Conservation (phyloP, 352 stramenopile genomes). For the Pythium utonaiense region DNA sequence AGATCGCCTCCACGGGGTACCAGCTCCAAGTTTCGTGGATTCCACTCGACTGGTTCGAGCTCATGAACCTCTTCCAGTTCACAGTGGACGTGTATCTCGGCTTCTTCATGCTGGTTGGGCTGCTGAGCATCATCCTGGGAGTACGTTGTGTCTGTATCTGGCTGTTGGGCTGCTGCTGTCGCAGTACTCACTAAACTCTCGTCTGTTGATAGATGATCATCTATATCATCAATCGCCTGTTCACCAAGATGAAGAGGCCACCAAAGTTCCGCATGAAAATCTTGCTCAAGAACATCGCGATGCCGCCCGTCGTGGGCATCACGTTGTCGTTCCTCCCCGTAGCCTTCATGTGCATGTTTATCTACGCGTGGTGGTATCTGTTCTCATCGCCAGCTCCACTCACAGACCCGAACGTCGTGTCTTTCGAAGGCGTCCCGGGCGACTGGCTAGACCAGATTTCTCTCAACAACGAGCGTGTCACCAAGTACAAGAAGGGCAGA, state of each 20-base stretch:
- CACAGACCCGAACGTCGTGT: slow-evolving; percentile 44
- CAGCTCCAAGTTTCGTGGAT: slow-evolving; percentile 87
- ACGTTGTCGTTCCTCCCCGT: slow-evolving; percentile 63
- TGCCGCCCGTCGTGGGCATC: slow-evolving; percentile 81
- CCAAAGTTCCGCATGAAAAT: slow-evolving; percentile 91
- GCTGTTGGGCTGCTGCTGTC: background rate
- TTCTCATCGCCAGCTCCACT: slow-evolving; percentile 48
- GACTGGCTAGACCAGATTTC: slow-evolving; percentile 89
- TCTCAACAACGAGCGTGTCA: slow-evolving; percentile 69
- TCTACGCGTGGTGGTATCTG: slow-evolving; percentile 83
- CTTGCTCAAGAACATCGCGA: slow-evolving; percentile 88
- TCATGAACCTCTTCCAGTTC: slow-evolving; percentile 97
- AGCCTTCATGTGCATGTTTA: slow-evolving; percentile 42
- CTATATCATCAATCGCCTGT: slow-evolving; percentile 92
- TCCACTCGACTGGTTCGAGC: slow-evolving; percentile 90
- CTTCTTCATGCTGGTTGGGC: slow-evolving; percentile 91
- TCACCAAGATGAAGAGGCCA: slow-evolving; percentile 95
- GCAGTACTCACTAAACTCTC: background rate
- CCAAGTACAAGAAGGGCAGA: slow-evolving; percentile 83
- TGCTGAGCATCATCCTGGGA: slow-evolving; percentile 84
- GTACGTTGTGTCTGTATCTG: slow-evolving; percentile 32
- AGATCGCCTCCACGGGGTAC: slow-evolving; percentile 72
- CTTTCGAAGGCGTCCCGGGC: slow-evolving; percentile 84
- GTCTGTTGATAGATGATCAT: slow-evolving; percentile 61
- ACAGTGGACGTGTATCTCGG: slow-evolving; percentile 91